Percentiles rank a stretch among this genome's conserved stretches.
phyloP scores from a whole-genome alignment of 192 early-diverging fungal genomes.

The Coemansia sp. region DNA sequence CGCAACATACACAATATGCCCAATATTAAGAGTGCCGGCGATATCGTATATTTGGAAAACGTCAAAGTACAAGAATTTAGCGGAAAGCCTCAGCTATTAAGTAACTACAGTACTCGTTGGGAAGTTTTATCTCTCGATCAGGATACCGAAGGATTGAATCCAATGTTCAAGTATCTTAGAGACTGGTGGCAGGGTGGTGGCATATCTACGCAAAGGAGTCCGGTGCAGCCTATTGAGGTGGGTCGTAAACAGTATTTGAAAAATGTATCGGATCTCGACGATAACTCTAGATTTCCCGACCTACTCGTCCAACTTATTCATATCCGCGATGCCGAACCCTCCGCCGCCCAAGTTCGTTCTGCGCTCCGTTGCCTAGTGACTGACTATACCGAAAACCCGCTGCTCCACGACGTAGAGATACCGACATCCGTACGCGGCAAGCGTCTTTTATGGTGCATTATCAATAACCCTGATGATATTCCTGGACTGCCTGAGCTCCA shows the following conservation, averaged over 20 bases:
- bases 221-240: no score
- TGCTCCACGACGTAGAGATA: background rate
- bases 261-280: constrained; percentile 4
- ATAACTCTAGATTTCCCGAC: constrained; percentile 12
- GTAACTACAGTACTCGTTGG: constrained; percentile 15
- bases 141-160: background rate
- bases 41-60: constrained; percentile 24
- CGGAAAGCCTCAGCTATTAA: constrained; percentile 1
- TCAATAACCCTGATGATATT: constrained; percentile 16
- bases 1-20: constrained; percentile 17
- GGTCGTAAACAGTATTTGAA: constrained; percentile 6
- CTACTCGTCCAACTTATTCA: constrained; percentile 22
- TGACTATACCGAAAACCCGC: constrained; percentile 24
- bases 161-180: constrained; percentile 17
- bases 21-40: constrained; percentile 12
- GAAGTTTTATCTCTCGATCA: constrained; percentile 1
- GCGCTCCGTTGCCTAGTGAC: constrained; percentile 19
- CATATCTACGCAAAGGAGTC: no score
- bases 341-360: background rate
- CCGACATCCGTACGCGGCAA: background rate
- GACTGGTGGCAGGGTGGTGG: constrained; percentile 19
- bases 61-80: constrained; percentile 12
- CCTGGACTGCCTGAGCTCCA: constrained; percentile 20
- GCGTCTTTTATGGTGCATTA: constrained; percentile 14
- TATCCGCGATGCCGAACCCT: background rate